Evolutionary conservation across 2,329 filamentous ascomycete genomes (phyloP), one percentile per base, ranked within the genome.

Genomic region (Mariannaea elegans): DNA sequence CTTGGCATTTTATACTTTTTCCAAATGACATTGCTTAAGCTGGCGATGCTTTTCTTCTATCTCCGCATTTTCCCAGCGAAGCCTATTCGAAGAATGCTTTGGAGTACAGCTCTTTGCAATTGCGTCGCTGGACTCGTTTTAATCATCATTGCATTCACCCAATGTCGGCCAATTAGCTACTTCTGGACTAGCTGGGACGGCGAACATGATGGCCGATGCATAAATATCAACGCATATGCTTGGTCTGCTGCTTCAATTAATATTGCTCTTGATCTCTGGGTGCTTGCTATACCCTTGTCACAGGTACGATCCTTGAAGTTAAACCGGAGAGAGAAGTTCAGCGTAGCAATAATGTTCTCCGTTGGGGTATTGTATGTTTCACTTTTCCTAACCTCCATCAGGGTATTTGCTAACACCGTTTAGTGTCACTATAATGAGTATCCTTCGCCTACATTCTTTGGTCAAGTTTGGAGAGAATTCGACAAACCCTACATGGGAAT

Each of bases 1-100:
- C 63, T 76, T 3, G 75, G 77, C 41, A 67, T 77, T 0, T 67
- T 80, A 19, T 81, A 81, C 65, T 75, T 80, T 64, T 24, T 72
- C 0, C 69, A 75, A 23, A 70, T 78, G 47, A 71, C 73, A 10
- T 61, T 79, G 6, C 71, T 77, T 34, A 80, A 81, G 63, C 64
- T 79, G 19, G 77, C 79, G 2, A 65, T 81, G 14, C 62, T 80
- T 9, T 72, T 76, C 54, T 79, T 81, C 58, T 81, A 80, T 55
- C 68, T 79, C 13, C 71, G 75, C 18, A 77, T 81, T 45, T 81
- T 81, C 36, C 76, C 77, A 0, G 66, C 68, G 0, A 61, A 45
- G 5, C 56, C 41, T 0, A 72, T 77, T n/a, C 68, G 71, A 6
- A 63, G 67, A 8, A 16, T 76, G 12, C 66, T 79, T 1, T 76